Base-by-base conservation (phyloP, 2,329 filamentous ascomycete genomes). In the Didymella exigua region DNA sequence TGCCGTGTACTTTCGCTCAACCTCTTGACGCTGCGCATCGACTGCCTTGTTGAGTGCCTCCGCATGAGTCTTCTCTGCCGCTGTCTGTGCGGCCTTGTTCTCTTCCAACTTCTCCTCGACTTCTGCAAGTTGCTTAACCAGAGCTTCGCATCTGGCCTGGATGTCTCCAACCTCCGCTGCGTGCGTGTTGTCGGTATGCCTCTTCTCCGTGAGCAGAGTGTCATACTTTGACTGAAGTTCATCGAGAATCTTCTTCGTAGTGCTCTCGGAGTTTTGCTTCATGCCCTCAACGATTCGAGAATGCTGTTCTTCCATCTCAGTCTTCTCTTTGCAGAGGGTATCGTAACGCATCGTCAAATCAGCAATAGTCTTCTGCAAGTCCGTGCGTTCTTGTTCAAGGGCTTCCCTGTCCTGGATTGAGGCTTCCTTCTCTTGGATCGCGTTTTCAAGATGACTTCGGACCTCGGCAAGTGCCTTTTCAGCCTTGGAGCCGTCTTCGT, bases 301-400 rank as follows among this genome's bases (percentile, higher is more conserved):
- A 23, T 75, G 71, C 4, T 67, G 61, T 29, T 73, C 67, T 48
- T 73, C 67, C 5, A 66, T 68, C 14, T 57, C 47, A 0, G 62
- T 68, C 56, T 70, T 74, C 13, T 73, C 70, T 43, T 67, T 64
- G 5, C 70, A 36, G 0, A 74, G 54, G 18, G 58, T 60, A 41
- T 72, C 66, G 38, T 72, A 63, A 18, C 65, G 67, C 2, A 65
- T 60, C 44, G 72, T 69, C 19, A 75, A 61, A 14, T 73, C 69
- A n/a, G 59, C 54, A 44, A 73, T 56, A 13, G 68, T 58, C 9
- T 63, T 66, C 27, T 66, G 61, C 14, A 69, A 65, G 11, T 53
- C 59, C 9, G 49, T 37, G 41, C 63, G 59, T 16, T 62, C 58
- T 13, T 67, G 54, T 18, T 68, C 58, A 10, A 61, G 61, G 10